Conservation (phyloP, 805 yeast genomes). For the Saturnispora ahearnii region DNA sequence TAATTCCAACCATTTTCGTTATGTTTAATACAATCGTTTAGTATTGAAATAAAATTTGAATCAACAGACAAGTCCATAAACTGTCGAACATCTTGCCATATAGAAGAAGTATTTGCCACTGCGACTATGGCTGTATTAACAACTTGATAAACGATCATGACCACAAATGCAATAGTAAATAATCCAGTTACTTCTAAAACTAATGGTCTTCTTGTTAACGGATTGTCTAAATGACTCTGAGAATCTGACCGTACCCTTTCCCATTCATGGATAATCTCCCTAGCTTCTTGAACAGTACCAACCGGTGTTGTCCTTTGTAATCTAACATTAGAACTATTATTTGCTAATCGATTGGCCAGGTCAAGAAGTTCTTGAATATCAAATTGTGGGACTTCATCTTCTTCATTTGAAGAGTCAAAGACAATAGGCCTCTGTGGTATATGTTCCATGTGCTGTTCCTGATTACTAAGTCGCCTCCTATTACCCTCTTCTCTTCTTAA, state of each 20-base stretch:
- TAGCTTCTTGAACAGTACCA: constrained; percentile 2
- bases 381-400: neutral
- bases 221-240: neutral
- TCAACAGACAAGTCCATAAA: constrained; percentile 1
- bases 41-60: neutral
- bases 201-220: neutral
- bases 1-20: neutral
- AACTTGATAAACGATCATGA: constrained; percentile 1
- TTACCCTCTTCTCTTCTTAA: too few species aligned
- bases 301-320: neutral
- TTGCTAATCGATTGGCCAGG: neutral
- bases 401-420: neutral
- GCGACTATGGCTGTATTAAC: neutral
- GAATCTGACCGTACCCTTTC: neutral
- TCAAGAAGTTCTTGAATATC: neutral
- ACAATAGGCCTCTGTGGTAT: neutral
- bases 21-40: neutral
- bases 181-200: constrained; percentile 1
- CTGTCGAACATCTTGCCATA: constrained; percentile 2
- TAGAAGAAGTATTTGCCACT: constrained; percentile 2
- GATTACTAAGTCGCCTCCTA: too few species aligned
- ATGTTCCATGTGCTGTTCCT: too few species aligned
- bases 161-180: constrained; percentile 1
- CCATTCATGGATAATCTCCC: neutral
- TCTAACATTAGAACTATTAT: neutral